A percentile compares a stretch with the other conserved stretches of the same genome.
These are phyloP conservation scores for Didymella sp. DNA, from an alignment of 2,329 filamentous ascomycete species.

Conservation along the genomic window DNA sequence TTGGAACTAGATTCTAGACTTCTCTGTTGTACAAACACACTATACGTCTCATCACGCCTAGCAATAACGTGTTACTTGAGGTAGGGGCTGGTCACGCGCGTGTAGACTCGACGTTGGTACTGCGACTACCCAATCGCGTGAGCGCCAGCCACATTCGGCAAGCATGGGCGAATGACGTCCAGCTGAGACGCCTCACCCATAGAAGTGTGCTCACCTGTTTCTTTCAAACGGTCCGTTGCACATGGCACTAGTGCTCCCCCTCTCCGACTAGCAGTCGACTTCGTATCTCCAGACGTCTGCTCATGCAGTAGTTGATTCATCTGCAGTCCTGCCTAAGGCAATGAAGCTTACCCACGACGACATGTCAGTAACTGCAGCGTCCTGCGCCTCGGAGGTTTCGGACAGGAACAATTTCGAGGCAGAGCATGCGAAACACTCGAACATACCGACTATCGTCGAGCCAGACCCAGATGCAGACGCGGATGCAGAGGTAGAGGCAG, in stretches of 20 bases:
- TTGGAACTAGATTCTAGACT: slow-evolving; percentile 12
- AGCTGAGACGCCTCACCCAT: slow-evolving; percentile 11
- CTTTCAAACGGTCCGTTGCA: slow-evolving; percentile 29
- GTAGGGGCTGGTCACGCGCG: neutral
- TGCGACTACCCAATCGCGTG: slow-evolving; percentile 7
- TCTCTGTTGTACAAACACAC: slow-evolving; percentile 12
- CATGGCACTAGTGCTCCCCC: slow-evolving; percentile 20
- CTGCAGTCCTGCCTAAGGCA: slow-evolving; percentile 7
- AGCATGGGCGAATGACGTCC: slow-evolving; percentile 16
- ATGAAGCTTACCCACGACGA: neutral
- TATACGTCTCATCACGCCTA: neutral
- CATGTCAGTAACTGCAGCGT: slow-evolving; percentile 15
- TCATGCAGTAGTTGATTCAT: neutral
- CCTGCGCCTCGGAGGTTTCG: neutral
- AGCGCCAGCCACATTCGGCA: slow-evolving; percentile 8
- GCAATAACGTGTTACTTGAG: neutral
- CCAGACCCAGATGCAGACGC: slow-evolving; percentile 40
- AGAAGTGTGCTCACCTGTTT: slow-evolving; percentile 13
- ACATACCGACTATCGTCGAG: slow-evolving; percentile 6
- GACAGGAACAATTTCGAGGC: neutral
- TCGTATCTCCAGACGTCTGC: neutral
- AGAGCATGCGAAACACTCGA: slow-evolving; percentile 1
- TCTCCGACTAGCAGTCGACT: slow-evolving; percentile 6
- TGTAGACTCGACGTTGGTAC: neutral
- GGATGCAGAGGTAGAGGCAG: slow-evolving; percentile 34